Base-by-base conservation (phyloP, 176 grass and related monocot species). In the Triticum dicoccoides region DNA sequence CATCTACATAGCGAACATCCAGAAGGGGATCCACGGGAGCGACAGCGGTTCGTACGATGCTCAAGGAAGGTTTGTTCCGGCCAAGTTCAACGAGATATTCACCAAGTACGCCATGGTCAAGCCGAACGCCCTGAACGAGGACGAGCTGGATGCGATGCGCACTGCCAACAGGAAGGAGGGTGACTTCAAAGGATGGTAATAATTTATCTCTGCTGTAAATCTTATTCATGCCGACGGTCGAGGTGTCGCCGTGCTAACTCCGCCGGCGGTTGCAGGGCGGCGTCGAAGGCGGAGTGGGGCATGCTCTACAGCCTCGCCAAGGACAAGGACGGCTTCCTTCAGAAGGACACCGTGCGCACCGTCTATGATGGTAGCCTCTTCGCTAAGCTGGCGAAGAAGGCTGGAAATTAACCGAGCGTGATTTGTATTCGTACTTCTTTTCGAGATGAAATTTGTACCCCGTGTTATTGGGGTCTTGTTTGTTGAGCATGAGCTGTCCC, bases 301-400 rank as follows among this genome's bases (percentile, higher is more conserved):
- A 11, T 58, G 47, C 7, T 94, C 2, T 98, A 78, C 82, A 52
- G 13, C 1, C 42, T 96, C 3, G 86, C 39, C 65, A 88, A 94
- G 84, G 90, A 91, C 79, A 91, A 94, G 77, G 87, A 99, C 18
- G 92, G 97, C 2, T 82, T 87, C 11, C 90, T 99, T 32, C 76
- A 58, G 0, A 97, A 91, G 83, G 89, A 87, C 5, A 86, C 71
- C 23, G 67, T 69, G 38, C 83, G 63, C 62, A 73, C 77, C 52
- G 85, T 91, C 12, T 99, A 94, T 59, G 89, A 99, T 61, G 94
- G 97, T 10, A 81, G 23, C 70, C 45, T 99, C 37, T 96, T 98
- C 66, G 5, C 76, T 5, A 73, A 86, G 37, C 2, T 94, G 88
- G 90, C 88, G 61, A 41, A 89, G 45, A 76, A 76, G 1, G 25